These are phyloP conservation scores for Microcera coccophila DNA, from an alignment of 2,329 filamentous ascomycete genomes.

Conservation along the genomic window DNA sequence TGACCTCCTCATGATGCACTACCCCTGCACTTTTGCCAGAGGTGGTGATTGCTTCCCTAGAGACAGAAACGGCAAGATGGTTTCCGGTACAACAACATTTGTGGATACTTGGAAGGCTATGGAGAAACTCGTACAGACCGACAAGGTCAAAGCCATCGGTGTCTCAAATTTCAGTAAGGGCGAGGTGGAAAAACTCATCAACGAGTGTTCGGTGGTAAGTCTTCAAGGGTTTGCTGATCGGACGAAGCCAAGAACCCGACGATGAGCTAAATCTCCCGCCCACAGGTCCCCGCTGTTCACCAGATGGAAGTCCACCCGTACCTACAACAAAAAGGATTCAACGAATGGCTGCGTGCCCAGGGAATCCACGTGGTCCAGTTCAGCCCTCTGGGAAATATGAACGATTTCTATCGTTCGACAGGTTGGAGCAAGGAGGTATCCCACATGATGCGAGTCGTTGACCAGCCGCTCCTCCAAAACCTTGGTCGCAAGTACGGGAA, in stretches of 20 bases:
- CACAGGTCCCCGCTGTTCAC: conserved; percentile 20
- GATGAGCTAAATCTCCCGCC: too few relatives aligned
- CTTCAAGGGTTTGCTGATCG: too few relatives aligned
- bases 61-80: conserved; percentile 9
- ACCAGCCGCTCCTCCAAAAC: conserved; percentile 26
- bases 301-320: conserved; percentile 55
- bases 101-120: conserved; percentile 26
- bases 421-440: conserved; percentile 29
- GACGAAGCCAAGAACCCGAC: neutral
- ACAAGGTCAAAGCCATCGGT: conserved; percentile 34
- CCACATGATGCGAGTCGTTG: conserved; percentile 26
- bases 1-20: conserved; percentile 28
- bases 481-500: conserved; percentile 28
- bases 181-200: conserved; percentile 42
- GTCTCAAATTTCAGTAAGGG: conserved; percentile 54
- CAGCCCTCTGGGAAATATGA: conserved; percentile 33
- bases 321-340: conserved; percentile 32
- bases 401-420: conserved; percentile 29
- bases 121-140: conserved; percentile 22
- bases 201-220: conserved; percentile 21
- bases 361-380: conserved; percentile 33
- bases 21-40: conserved; percentile 17
- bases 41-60: conserved; percentile 11
- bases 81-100: conserved; percentile 16
- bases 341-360: conserved; percentile 19